A percentile compares a stretch with the other conserved stretches of the same genome.
Conservation (phyloP, 345 rosid species). For the Sonneratia alba region DNA sequence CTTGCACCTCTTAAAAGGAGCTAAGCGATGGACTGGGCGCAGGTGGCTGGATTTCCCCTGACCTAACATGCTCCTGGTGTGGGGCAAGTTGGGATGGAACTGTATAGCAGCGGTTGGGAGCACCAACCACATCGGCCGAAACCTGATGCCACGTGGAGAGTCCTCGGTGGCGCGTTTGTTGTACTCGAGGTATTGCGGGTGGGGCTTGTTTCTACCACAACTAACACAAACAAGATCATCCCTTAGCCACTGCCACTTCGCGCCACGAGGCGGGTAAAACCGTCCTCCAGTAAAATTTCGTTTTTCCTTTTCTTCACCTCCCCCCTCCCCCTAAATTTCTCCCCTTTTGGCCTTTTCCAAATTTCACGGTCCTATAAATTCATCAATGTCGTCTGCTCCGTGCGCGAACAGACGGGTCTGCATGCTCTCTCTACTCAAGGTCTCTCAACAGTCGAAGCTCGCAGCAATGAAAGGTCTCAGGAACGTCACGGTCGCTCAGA, state of each 20-base stretch:
- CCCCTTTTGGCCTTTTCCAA: not conserved
- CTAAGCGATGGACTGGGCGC: too few relatives aligned
- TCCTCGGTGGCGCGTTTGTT: not conserved
- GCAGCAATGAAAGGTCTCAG: conserved; percentile 24
- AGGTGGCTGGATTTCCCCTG: too few relatives aligned
- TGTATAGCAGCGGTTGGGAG: too few relatives aligned
- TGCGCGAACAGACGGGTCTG: not conserved
- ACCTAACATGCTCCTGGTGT: too few relatives aligned
- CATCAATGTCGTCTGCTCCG: not conserved
- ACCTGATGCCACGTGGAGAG: not conserved
- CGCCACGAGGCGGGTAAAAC: not conserved
- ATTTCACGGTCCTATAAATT: not conserved
- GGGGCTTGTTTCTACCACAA: not conserved
- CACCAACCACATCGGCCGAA: not conserved
- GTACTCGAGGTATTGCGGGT: not conserved
- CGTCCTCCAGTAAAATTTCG: too few relatives aligned
- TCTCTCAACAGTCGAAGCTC: conserved; percentile 8
- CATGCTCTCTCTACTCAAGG: not conserved
- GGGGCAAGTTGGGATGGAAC: too few relatives aligned
- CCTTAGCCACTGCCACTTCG: not conserved
- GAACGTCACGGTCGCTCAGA: conserved; percentile 19
- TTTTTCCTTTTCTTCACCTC: too few relatives aligned
- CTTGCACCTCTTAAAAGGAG: too few relatives aligned
- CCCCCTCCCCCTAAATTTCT: too few relatives aligned
- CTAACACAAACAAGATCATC: not conserved